These are phyloP conservation scores for Verbascum thapsus DNA, from an alignment of 257 asterid species.

Conservation along the genomic window DNA sequence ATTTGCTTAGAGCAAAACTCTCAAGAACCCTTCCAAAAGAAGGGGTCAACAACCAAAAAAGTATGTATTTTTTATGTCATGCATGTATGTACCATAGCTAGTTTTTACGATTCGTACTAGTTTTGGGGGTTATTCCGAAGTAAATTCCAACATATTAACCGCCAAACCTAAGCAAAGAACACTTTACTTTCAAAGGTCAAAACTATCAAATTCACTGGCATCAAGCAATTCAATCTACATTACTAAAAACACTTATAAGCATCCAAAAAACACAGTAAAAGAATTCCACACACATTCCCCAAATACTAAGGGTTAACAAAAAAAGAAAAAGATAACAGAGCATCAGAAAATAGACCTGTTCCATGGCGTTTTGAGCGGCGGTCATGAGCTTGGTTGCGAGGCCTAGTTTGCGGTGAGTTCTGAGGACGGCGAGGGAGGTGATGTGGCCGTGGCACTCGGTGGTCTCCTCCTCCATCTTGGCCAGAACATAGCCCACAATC, in stretches of 20 bases:
- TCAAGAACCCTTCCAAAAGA: background rate
- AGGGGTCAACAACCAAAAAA: constrained; percentile 11
- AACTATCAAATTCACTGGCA: background rate
- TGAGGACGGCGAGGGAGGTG: constrained; percentile 96
- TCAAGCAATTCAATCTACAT: background rate
- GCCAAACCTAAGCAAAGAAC: too few species aligned
- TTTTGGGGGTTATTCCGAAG: too few species aligned
- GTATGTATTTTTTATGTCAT: too few species aligned
- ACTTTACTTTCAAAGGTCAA: too few species aligned
- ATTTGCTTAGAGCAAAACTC: background rate
- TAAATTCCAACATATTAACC: too few species aligned
- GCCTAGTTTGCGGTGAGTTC: constrained; percentile 97
- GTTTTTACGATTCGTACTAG: too few species aligned
- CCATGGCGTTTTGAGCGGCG: constrained; percentile 99
- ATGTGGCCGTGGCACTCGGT: constrained; percentile 97
- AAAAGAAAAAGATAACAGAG: background rate
- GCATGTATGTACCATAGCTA: too few species aligned
- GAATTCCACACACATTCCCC: background rate
- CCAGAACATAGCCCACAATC: constrained; percentile 94
- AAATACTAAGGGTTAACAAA: background rate
- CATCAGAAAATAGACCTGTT: constrained; percentile 53
- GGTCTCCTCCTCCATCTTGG: constrained; percentile 96
- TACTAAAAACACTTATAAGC: background rate
- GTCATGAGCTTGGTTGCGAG: constrained; percentile 98
- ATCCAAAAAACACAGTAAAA: too few species aligned